These are phyloP conservation scores for Skeletonema potamos DNA, from an alignment of 108 stramenopile genomes.

Conservation along the genomic window DNA sequence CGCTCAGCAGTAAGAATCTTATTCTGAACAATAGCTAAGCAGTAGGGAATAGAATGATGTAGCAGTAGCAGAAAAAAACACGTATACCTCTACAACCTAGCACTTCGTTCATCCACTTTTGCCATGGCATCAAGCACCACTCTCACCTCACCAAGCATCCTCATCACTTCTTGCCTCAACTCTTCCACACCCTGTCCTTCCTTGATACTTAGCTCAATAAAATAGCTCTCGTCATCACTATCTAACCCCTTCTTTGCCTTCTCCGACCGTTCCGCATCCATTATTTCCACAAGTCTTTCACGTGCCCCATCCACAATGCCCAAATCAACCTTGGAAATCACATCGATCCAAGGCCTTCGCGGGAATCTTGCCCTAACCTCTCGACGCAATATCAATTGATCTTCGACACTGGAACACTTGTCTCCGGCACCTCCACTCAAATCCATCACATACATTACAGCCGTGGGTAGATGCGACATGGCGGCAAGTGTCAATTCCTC, in stretches of 20 bases:
- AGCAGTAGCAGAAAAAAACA: neutral
- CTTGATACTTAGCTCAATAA: slow-evolving; percentile 75
- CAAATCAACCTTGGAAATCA: slow-evolving; percentile 91
- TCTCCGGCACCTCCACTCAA: slow-evolving; percentile 89
- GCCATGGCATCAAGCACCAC: slow-evolving; percentile 90
- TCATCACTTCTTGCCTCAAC: slow-evolving; percentile 68
- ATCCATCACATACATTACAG: slow-evolving; percentile 98
- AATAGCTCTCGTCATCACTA: slow-evolving; percentile 44
- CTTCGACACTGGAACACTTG: slow-evolving; percentile 78
- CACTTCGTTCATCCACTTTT: slow-evolving; percentile 53
- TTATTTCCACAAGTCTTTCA: slow-evolving; percentile 68
- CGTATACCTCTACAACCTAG: slow-evolving; percentile 10
- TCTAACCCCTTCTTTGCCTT: neutral
- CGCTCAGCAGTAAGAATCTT: neutral
- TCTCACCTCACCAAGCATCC: slow-evolving; percentile 88
- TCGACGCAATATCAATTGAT: slow-evolving; percentile 86
- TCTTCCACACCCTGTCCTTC: slow-evolving; percentile 78
- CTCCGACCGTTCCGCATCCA: slow-evolving; percentile 39
- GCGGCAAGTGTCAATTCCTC: slow-evolving; percentile 94
- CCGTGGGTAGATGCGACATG: slow-evolving; percentile 94
- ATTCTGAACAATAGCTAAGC: neutral
- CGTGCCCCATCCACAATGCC: slow-evolving; percentile 70
- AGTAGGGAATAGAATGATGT: neutral
- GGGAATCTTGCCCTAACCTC: slow-evolving; percentile 86
- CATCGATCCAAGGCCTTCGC: slow-evolving; percentile 94